A percentile compares a stretch with the other conserved stretches of the same genome.
These are phyloP conservation scores for Alternaria hordeiaustralica DNA, from an alignment of 2,329 filamentous ascomycete genomes.

Conservation along the genomic window DNA sequence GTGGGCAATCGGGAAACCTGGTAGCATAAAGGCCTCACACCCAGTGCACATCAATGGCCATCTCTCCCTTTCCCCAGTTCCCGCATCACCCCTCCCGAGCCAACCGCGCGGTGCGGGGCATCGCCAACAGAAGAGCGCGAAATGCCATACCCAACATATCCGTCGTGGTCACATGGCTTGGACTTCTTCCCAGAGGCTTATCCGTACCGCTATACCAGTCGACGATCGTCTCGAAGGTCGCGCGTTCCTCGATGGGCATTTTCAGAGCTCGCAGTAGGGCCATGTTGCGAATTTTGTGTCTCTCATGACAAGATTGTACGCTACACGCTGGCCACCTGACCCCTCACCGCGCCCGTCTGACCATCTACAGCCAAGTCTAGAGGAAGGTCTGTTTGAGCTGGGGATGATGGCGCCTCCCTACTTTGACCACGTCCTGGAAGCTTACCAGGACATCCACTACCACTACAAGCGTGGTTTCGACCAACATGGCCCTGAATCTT, in stretches of 20 bases:
- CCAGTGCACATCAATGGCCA: not conserved
- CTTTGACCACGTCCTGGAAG: not conserved
- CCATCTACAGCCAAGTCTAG: constrained; percentile 9
- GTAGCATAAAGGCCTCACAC: not conserved
- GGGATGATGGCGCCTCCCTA: not conserved
- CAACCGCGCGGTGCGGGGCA: not conserved
- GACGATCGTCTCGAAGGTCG: not conserved
- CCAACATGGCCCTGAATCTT: constrained; percentile 7
- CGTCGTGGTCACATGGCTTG: constrained; percentile 1
- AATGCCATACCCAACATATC: constrained; percentile 5
- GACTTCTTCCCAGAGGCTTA: constrained; percentile 2
- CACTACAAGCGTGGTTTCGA: constrained; percentile 18
- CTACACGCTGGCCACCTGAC: not conserved
- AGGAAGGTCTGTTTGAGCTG: constrained; percentile 4
- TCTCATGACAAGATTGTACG: constrained; percentile 10
- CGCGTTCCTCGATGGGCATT: constrained; percentile 11
- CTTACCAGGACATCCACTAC: constrained; percentile 13
- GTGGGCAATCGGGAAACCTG: not conserved
- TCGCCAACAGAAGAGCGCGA: not conserved
- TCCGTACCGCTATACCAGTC: not conserved
- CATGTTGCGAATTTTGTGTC: constrained; percentile 19
- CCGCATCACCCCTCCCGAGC: not conserved
- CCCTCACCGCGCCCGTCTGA: not conserved
- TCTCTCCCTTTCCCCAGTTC: not conserved
- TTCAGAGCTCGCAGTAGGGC: not conserved